These are phyloP conservation scores for Vaccinium darrowii DNA, from an alignment of 148 eudicot genomes.

Conservation along the genomic window DNA sequence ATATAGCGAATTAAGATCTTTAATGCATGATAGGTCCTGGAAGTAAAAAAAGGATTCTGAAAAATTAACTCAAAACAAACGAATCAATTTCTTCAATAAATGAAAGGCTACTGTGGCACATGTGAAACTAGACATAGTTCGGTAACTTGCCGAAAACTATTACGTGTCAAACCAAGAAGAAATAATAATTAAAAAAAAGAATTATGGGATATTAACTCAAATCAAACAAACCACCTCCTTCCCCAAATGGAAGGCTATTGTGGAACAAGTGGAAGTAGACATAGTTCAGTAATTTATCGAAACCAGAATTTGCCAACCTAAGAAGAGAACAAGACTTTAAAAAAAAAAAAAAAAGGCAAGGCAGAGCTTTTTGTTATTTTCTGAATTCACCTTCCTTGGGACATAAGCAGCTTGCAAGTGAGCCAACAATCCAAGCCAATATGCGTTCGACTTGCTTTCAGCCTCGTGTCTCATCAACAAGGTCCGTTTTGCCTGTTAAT, in stretches of 20 bases:
- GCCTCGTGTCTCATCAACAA: constrained; percentile 97
- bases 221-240: neutral
- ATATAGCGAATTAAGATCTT: constrained; percentile 71
- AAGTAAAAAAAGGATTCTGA: constrained; percentile 1
- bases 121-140: neutral
- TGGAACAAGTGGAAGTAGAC: neutral
- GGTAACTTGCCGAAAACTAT: neutral
- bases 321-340: neutral
- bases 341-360: neutral
- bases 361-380: neutral
- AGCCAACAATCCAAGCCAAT: constrained; percentile 95
- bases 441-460: constrained; percentile 92
- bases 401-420: constrained; percentile 90
- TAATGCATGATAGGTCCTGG: constrained; percentile 91
- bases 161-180: neutral
- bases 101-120: constrained; percentile 3
- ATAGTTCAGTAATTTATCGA: neutral
- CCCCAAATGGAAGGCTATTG: neutral
- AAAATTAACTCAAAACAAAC: neutral
- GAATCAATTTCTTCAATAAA: neutral
- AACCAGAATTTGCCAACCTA: neutral
- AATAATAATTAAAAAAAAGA: neutral
- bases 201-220: neutral
- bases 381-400: constrained; percentile 70
- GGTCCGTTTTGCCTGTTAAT: constrained; percentile 77